A percentile compares a stretch with the other conserved stretches of the same genome.
Conservation (phyloP, 768 basidiomycete genomes). For the Rossbeevera mucosa region DNA sequence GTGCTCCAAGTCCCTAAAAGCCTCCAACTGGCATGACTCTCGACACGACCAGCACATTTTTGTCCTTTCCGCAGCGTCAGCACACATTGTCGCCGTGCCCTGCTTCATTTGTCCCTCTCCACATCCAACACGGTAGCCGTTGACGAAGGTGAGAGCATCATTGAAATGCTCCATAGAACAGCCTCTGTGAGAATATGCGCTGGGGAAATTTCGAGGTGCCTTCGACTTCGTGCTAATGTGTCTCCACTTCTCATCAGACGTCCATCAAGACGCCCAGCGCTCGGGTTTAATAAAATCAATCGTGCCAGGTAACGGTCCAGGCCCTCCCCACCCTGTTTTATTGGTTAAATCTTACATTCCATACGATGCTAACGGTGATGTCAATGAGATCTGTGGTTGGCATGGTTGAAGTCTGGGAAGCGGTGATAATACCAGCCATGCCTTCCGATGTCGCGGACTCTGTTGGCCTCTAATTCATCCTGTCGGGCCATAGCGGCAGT, state of each 20-base stretch:
- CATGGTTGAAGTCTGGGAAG: too few species aligned
- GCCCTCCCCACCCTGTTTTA: not conserved
- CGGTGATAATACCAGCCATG: not conserved
- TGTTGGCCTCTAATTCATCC: constrained; percentile 3
- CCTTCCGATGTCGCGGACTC: not conserved
- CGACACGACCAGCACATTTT: constrained; percentile 5
- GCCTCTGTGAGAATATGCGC: constrained; percentile 7
- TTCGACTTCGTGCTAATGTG: too few species aligned
- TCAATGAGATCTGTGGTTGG: not conserved
- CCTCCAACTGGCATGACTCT: too few species aligned
- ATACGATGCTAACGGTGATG: not conserved
- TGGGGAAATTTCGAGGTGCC: not conserved
- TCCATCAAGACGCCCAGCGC: constrained; percentile 1
- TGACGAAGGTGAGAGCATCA: constrained; percentile 6
- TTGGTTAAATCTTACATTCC: not conserved
- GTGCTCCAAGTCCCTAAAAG: too few species aligned
- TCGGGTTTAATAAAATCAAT: constrained; percentile 9
- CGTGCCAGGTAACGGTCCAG: constrained; percentile 6
- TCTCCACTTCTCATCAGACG: constrained; percentile 2
- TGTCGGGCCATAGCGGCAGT: constrained; percentile 5
- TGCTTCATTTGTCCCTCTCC: constrained; percentile 15
- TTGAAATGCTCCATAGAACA: constrained; percentile 5
- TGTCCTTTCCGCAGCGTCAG: constrained; percentile 5
- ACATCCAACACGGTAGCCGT: constrained; percentile 4
- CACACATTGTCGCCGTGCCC: constrained; percentile 10